Evolutionary conservation across 139 green algal genomes (phyloP), one percentile per base, ranked within the genome.

Genomic region (Chlamydomonas applanata): DNA sequence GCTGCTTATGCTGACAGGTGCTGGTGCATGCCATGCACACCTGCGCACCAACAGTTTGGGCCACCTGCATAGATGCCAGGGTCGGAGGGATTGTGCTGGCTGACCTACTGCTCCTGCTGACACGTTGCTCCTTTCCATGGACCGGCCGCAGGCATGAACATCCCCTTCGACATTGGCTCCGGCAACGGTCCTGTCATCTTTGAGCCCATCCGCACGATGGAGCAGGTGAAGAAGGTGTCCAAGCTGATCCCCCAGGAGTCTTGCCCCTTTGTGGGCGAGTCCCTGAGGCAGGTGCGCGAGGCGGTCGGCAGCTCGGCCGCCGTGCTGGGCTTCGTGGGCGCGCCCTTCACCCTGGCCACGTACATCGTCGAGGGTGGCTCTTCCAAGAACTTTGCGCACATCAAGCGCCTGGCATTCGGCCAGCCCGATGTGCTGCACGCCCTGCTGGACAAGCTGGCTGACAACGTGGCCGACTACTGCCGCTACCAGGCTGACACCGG

Each of bases 71-170:
- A n/a, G n/a, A n/a, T n/a, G n/a, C n/a, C n/a, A n/a, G n/a, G n/a
- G n/a, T n/a, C n/a, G n/a, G n/a, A n/a, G n/a, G n/a, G n/a, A n/a
- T n/a, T n/a, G n/a, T n/a, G n/a, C n/a, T n/a, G n/a, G n/a, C n/a
- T n/a, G n/a, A n/a, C n/a, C n/a, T n/a, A n/a, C n/a, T n/a, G n/a
- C n/a, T n/a, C n/a, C n/a, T n/a, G n/a, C n/a, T n/a, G n/a, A n/a
- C n/a, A n/a, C n/a, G 11, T 49, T 49, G 40, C 11, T 49, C 40
- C 40, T 49, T n/a, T n/a, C n/a, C n/a, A n/a, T n/a, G n/a, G n/a
- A n/a, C n/a, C n/a, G n/a, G n/a, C n/a, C n/a, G 40, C 40, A 49
- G 93, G 92, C 78, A 97, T 98, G 94, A 95, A 95, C 89, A 97
- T 98, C 75, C 86, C 87, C 67, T 98, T 97, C 83, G 93, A 98